These are phyloP conservation scores for Colletotrichum incanum DNA, from an alignment of 2,329 filamentous ascomycete species.

Conservation along the genomic window DNA sequence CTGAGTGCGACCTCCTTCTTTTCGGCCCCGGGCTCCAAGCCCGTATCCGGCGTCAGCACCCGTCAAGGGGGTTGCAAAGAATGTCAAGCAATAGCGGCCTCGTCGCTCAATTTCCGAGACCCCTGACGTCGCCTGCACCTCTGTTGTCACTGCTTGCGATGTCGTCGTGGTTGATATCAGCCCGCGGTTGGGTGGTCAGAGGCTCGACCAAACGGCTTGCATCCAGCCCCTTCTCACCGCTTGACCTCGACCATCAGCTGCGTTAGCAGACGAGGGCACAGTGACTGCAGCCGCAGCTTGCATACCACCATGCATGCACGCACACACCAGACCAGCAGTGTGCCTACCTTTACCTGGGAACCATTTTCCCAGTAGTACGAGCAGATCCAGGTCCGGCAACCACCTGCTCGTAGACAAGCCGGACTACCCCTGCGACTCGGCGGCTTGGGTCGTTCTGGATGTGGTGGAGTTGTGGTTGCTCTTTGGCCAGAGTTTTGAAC, in stretches of 20 bases:
- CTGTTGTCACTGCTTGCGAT: constrained; percentile 18
- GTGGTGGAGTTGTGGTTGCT: constrained; percentile 22
- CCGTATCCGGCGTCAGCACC: constrained; percentile 26
- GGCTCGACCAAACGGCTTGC: constrained; percentile 43
- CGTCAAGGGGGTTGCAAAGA: constrained; percentile 10
- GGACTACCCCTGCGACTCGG: constrained; percentile 33
- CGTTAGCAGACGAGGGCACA: constrained; percentile 33
- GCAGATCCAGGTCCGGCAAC: constrained; percentile 23
- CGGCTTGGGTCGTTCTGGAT: constrained; percentile 27
- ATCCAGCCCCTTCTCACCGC: constrained; percentile 42
- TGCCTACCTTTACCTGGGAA: constrained; percentile 6
- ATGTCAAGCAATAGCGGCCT: constrained; percentile 12
- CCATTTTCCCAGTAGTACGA: constrained; percentile 11
- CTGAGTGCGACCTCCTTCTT: constrained; percentile 10
- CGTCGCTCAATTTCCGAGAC: constrained; percentile 15
- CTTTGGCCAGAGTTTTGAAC: constrained; percentile 29
- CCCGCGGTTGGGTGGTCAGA: constrained; percentile 28
- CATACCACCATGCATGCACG: constrained; percentile 29
- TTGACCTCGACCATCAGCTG: constrained; percentile 31
- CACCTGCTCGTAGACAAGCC: constrained; percentile 27
- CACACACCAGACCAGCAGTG: constrained; percentile 24
- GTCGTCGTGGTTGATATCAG: constrained; percentile 32
- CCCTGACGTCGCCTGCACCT: constrained; percentile 20
- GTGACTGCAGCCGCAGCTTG: constrained; percentile 42
- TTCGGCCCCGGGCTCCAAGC: constrained; percentile 12